These are phyloP conservation scores for Gossypium schwendimanii DNA, from an alignment of 441 rosid genomes.

Conservation along the genomic window DNA sequence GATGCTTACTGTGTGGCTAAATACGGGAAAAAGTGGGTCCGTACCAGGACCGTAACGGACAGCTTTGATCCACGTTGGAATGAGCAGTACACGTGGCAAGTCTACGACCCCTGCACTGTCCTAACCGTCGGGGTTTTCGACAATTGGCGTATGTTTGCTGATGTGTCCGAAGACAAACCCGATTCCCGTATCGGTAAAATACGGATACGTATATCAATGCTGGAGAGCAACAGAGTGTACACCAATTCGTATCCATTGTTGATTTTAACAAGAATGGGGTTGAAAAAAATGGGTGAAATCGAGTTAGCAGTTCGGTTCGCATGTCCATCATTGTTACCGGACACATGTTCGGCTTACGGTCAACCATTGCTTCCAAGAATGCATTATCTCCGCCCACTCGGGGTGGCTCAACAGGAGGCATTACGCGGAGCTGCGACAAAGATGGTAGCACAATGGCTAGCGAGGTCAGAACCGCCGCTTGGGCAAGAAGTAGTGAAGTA, in stretches of 20 bases:
- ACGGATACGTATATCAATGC: constrained; percentile 71
- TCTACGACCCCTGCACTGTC: constrained; percentile 87
- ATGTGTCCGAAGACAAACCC: constrained; percentile 36
- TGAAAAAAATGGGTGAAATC: constrained; percentile 93
- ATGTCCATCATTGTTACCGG: constrained; percentile 70
- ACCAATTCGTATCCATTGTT: constrained; percentile 72
- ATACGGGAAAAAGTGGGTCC: constrained; percentile 95
- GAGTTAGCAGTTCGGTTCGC: constrained; percentile 80
- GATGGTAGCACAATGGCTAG: constrained; percentile 83
- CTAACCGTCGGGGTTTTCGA: constrained; percentile 75
- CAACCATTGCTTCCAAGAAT: constrained; percentile 81
- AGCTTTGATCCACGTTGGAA: constrained; percentile 96
- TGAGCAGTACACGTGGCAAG: constrained; percentile 99
- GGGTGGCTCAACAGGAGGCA: constrained; percentile 88
- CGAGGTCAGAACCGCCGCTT: constrained; percentile 73
- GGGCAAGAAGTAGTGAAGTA: constrained; percentile 81
- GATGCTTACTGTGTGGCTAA: constrained; percentile 90
- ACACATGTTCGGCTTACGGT: constrained; percentile 60
- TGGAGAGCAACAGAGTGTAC: constrained; percentile 83
- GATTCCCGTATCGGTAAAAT: constrained; percentile 73
- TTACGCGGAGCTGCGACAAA: constrained; percentile 78
- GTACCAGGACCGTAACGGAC: constrained; percentile 76
- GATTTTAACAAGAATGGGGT: constrained; percentile 47
- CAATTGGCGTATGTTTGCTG: constrained; percentile 80
- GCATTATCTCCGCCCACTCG: constrained; percentile 89